Evolutionary conservation across 2,329 filamentous ascomycete genomes (phyloP).

Genomic region (Penicillium griseofulvum): DNA sequence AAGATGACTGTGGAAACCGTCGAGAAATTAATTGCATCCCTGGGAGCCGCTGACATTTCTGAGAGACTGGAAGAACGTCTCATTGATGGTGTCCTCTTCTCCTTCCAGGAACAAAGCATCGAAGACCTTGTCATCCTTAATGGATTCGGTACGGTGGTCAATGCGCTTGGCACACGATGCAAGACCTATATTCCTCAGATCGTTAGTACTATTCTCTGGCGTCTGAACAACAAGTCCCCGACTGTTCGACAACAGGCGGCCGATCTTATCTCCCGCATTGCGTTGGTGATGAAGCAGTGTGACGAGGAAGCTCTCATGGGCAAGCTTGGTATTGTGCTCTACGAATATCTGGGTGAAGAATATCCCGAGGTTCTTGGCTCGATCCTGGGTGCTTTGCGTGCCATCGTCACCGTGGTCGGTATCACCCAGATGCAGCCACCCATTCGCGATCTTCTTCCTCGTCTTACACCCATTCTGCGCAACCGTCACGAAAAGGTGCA

Average conservation of each 20-base stretch:
- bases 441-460: conserved; percentile 91
- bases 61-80: conserved; percentile 89
- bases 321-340: conserved; percentile 89
- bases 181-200: conserved; percentile 97
- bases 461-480: conserved; percentile 93
- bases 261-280: conserved; percentile 93
- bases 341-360: conserved; percentile 97
- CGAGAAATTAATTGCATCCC: conserved; percentile 89
- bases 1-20: conserved; percentile 99
- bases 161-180: conserved; percentile 86
- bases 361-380: conserved; percentile 97
- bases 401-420: conserved; percentile 95
- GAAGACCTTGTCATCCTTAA: conserved; percentile 96
- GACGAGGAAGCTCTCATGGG: conserved; percentile 94
- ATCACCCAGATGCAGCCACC: conserved; percentile 98
- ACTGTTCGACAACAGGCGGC: conserved; percentile 96
- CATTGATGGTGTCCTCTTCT: conserved; percentile 90
- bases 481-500: conserved; percentile 99
- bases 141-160: conserved; percentile 96
- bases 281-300: conserved; percentile 98
- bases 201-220: conserved; percentile 92
- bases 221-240: conserved; percentile 95
- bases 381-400: conserved; percentile 89
- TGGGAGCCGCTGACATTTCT: conserved; percentile 90
- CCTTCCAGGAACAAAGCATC: conserved; percentile 97